A percentile compares a stretch with the other conserved stretches of the same genome.
These are phyloP conservation scores for Dendryphion nanum DNA, from an alignment of 2,329 filamentous ascomycete genomes.

Conservation along the genomic window DNA sequence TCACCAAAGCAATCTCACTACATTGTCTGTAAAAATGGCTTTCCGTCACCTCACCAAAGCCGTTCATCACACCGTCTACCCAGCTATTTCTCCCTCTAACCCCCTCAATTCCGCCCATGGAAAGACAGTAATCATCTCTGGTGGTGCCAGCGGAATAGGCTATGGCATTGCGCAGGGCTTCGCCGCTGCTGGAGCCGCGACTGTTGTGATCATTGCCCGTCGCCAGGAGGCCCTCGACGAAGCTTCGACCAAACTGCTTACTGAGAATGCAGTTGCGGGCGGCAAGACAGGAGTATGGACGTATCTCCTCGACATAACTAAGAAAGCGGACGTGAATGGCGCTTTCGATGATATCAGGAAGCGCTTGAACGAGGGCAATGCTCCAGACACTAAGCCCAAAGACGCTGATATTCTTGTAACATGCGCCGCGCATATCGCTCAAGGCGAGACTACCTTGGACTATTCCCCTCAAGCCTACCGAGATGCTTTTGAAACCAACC, in stretches of 20 bases:
- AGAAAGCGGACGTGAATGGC: background rate
- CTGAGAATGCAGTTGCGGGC: background rate
- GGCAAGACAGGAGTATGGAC: slow-evolving; percentile 2
- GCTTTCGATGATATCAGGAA: background rate
- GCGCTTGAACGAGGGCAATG: background rate
- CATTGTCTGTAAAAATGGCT: background rate
- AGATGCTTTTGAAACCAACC: slow-evolving; percentile 4
- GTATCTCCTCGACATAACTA: slow-evolving; percentile 3
- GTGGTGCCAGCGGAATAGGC: slow-evolving; percentile 14
- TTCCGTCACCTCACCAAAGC: slow-evolving; percentile 4
- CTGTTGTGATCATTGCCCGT: slow-evolving; percentile 20
- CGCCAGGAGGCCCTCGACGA: slow-evolving; percentile 4
- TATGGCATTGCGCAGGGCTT: slow-evolving; percentile 4
- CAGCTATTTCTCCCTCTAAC: slow-evolving; percentile 24
- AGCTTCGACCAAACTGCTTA: slow-evolving; percentile 1
- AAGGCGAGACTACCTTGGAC: background rate
- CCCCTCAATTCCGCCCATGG: slow-evolving; percentile 12
- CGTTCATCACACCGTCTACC: slow-evolving; percentile 10
- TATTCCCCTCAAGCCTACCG: background rate
- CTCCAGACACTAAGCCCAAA: background rate
- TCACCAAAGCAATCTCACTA: slow-evolving; percentile 2
- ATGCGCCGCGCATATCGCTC: slow-evolving; percentile 1
- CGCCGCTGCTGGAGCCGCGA: slow-evolving; percentile 3
- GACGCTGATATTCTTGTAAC: slow-evolving; percentile 4
- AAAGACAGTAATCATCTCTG: slow-evolving; percentile 31